phyloP scores from a whole-genome alignment of 2,329 filamentous ascomycete genomes.

The Cladosporium sp. region DNA sequence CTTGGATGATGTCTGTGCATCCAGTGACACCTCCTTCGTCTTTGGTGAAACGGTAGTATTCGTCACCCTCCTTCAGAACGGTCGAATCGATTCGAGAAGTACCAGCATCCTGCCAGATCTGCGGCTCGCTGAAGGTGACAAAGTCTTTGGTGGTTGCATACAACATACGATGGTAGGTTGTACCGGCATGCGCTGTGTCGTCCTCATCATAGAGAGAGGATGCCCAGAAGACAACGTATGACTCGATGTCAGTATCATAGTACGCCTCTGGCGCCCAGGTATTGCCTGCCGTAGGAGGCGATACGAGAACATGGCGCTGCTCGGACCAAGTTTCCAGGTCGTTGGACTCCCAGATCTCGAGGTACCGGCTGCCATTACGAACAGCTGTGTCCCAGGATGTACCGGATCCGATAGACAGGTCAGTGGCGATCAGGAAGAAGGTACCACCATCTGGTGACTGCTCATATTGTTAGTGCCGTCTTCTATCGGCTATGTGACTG shows the following conservation, averaged over 20 bases:
- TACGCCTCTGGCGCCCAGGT: constrained; percentile 54
- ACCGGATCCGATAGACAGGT: constrained; percentile 52
- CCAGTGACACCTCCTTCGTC: constrained; percentile 51
- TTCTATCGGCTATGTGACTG: neutral
- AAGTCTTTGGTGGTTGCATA: constrained; percentile 51
- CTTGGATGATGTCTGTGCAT: constrained; percentile 53
- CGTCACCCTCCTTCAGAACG: constrained; percentile 40
- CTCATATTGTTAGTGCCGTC: neutral
- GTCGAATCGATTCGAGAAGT: constrained; percentile 52
- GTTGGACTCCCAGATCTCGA: constrained; percentile 52
- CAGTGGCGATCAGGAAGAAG: constrained; percentile 51
- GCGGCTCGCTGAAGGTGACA: constrained; percentile 45
- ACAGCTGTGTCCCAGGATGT: constrained; percentile 51
- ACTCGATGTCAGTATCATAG: constrained; percentile 42
- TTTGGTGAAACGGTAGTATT: constrained; percentile 54
- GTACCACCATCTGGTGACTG: constrained; percentile 45
- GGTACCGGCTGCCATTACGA: constrained; percentile 45
- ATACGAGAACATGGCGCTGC: constrained; percentile 49
- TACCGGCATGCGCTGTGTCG: constrained; percentile 40
- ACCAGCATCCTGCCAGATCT: constrained; percentile 51
- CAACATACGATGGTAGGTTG: constrained; percentile 51
- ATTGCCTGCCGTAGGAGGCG: constrained; percentile 48
- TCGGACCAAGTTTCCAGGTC: constrained; percentile 50
- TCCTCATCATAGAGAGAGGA: constrained; percentile 42
- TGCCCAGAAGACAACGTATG: constrained; percentile 47